These are phyloP conservation scores for Cladosporium velox DNA, from an alignment of 2,329 filamentous ascomycete species.

Conservation along the genomic window DNA sequence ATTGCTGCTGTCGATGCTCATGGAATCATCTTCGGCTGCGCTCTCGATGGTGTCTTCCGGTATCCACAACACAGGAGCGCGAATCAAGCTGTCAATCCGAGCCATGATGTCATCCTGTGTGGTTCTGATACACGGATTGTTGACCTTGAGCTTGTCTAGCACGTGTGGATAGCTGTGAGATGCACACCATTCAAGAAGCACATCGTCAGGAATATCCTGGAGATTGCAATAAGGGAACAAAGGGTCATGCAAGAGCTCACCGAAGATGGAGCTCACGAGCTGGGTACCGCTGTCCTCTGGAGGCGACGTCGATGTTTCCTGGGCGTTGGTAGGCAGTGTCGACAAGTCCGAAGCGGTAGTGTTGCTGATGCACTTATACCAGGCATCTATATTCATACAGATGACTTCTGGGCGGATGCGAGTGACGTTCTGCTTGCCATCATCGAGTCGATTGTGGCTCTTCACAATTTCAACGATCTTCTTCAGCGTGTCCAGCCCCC, in stretches of 20 bases:
- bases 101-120: not conserved
- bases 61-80: not conserved
- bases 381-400: not conserved
- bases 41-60: not conserved
- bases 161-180: not conserved
- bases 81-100: not conserved
- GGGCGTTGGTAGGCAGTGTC: too few relatives aligned
- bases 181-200: not conserved
- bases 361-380: not conserved
- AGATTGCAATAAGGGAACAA: not conserved
- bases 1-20: not conserved
- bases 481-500: not conserved
- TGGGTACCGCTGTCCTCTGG: not conserved
- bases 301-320: not conserved
- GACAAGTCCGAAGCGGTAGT: not conserved
- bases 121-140: not conserved
- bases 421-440: not conserved
- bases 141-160: not conserved
- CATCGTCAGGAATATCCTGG: not conserved
- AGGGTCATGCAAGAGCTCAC: not conserved
- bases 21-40: not conserved
- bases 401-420: not conserved
- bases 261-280: not conserved
- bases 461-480: not conserved
- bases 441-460: not conserved